Evolutionary conservation across 352 stramenopile species (phyloP), one percentile per base, ranked within the genome.

Genomic region (Pythium apleroticum): DNA sequence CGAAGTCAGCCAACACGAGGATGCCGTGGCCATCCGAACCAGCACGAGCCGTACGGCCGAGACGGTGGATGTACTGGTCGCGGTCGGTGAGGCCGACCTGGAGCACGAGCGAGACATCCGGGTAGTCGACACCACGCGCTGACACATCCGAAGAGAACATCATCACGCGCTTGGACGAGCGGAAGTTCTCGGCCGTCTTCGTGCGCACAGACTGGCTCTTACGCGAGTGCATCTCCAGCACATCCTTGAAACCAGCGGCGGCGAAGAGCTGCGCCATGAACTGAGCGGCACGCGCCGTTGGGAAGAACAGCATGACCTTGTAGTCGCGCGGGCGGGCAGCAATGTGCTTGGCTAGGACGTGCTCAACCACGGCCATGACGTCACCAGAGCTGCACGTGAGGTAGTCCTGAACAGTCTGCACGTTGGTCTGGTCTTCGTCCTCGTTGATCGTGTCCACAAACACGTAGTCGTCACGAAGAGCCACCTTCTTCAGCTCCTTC

Each of bases 241-340:
- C 86, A 35, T 77, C 75, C 30, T 76, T 73, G 56, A 86, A 91
- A 3, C 81, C 80, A 28, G 81, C 79, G 10, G 71, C 74, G 27
- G 80, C 77, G 67, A 98, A 98, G 41, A 99, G 83, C 63, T 97
- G 81, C 10, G 91, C 85, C 76, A 94, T 93, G 73, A 97, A 96
- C 57, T 89, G 76, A 3, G 91, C 89, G 10, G 94, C 77, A 33
- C 92, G 84, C 28, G 92, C 91, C 8, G 92, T 98, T 9, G 88
- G 89, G 75, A 97, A 96, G 75, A 99, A 99, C 10, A 98, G 81
- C 60, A 99, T 93, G 27, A 98, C 80, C 84, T 99, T 98, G 85
- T 97, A 98, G 65, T 92, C 73, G 24, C 66, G 60, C 11, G 73
- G 66, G 56, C 84, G 77, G 24, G 39, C 41, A 11, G 57, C 65